phyloP scores from a whole-genome alignment of 208 protist genomes.

The Acanthamoeba royreba region DNA sequence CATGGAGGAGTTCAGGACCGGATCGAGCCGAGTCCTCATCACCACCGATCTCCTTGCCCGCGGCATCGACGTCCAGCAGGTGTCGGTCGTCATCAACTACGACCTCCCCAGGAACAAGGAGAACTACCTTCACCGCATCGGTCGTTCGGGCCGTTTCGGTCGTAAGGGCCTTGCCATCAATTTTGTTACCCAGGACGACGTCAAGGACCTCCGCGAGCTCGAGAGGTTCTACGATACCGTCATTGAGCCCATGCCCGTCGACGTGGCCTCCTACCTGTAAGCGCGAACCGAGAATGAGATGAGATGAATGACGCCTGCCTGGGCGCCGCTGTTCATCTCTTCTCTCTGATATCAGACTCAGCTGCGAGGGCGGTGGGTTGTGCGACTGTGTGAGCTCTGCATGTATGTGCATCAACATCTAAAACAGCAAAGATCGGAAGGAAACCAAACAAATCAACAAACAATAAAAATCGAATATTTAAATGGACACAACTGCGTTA shows the following conservation, averaged over 20 bases:
- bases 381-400: too few species aligned
- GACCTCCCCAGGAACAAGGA: slow-evolving; percentile 98
- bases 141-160: slow-evolving; percentile 98
- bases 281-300: background rate
- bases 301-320: too few species aligned
- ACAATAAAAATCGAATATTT: too few species aligned
- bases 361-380: too few species aligned
- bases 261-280: slow-evolving; percentile 81
- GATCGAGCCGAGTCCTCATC: slow-evolving; percentile 95
- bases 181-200: slow-evolving; percentile 97
- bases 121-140: slow-evolving; percentile 99
- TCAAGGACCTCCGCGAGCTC: slow-evolving; percentile 95
- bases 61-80: slow-evolving; percentile 99
- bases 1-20: slow-evolving; percentile 97
- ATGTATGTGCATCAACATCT: too few species aligned
- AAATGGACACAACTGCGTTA: too few species aligned
- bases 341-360: background rate
- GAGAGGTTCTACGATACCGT: slow-evolving; percentile 98
- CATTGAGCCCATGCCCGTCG: slow-evolving; percentile 98
- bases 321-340: too few species aligned
- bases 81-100: slow-evolving; percentile 99
- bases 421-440: too few species aligned
- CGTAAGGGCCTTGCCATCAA: slow-evolving; percentile 99
- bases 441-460: too few species aligned
- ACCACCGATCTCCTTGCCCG: slow-evolving; percentile 98